Base-by-base conservation (phyloP, 2,329 filamentous ascomycete genomes). In the Alternaria brassicae region DNA sequence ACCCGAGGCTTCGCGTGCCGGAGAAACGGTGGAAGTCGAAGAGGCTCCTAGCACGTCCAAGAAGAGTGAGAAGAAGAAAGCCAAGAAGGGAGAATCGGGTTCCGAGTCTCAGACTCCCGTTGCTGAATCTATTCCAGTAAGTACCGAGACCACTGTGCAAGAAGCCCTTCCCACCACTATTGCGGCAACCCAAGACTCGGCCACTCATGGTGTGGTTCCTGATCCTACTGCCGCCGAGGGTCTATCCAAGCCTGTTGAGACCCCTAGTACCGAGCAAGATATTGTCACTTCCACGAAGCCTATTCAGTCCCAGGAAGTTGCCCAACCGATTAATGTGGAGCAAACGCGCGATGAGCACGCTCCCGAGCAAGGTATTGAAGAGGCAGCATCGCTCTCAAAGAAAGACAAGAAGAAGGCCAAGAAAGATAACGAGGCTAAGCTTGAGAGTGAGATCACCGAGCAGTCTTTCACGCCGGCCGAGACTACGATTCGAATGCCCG, bases 21-120 rank as follows among this genome's bases (percentile, higher is more conserved):
- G 56, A 34, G 40, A 37, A 28, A 12, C 25, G 9, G 27, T 13
- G 1, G 27, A 51, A 17, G 23, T 17, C 27, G 47, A 59, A 15
- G 51, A 52, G 12, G n/a, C 34, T 19, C 15, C 45, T 17, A 54
- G 27, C 4, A 47, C 45, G 6, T 65, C 69, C 1, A 74, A 73
- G 60, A 72, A 74, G 58, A 54, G 58, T 28, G 73, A 72, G 60
- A 72, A 72, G 55, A 71, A 71, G 58, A 74, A 73, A 62, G 57
- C 62, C 27, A 73, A 72, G 51, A 72, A 72, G 56, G 56, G 53
- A 8, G 59, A 65, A 17, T 66, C 61, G 6, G 49, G 59, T 10
- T 67, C 66, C 23, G 65, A 68, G 55, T 59, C 65, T 51, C 61
- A 67, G 28, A 67, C 66, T 27, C 66, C 58, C 32, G 45, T 62